Evolutionary conservation across 225 moss, liverwort and hornwort species (phyloP).

Genomic region (Thuidium tamariscinum): DNA sequence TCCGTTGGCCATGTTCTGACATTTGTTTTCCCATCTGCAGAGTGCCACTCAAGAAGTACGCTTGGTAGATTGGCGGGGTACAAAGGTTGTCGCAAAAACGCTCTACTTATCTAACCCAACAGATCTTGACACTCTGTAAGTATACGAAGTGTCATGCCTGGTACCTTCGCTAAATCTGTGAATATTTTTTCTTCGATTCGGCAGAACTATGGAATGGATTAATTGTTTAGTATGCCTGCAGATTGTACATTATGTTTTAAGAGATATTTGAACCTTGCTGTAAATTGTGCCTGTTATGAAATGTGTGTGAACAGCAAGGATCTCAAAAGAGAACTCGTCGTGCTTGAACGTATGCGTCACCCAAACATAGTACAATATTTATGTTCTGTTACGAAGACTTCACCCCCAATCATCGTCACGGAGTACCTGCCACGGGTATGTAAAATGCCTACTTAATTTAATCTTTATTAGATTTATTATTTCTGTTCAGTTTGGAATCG

Average conservation of each 20-base stretch:
- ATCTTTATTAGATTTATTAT: not conserved
- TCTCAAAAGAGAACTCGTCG: slow-evolving; percentile 30
- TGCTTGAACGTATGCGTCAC: slow-evolving; percentile 60
- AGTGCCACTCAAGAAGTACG: slow-evolving; percentile 28
- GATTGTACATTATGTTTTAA: not conserved
- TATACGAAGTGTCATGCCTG: not conserved
- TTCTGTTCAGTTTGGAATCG: not conserved
- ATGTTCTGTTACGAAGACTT: slow-evolving; percentile 43
- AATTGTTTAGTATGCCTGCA: not conserved
- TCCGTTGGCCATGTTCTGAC: not conserved
- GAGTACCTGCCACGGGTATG: slow-evolving; percentile 58
- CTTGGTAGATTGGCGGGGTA: slow-evolving; percentile 45
- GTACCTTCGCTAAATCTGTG: not conserved
- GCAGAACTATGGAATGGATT: not conserved
- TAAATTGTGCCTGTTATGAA: not conserved
- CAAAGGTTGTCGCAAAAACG: slow-evolving; percentile 33
- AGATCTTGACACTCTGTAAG: slow-evolving; percentile 25
- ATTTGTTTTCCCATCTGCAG: not conserved
- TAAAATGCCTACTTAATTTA: not conserved
- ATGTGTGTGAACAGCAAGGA: slow-evolving; percentile 15
- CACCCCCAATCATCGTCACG: slow-evolving; percentile 41
- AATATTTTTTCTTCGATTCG: not conserved
- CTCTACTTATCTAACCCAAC: not conserved
- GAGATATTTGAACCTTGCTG: not conserved
- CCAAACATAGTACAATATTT: slow-evolving; percentile 68